phyloP scores from a whole-genome alignment of 2,329 filamentous ascomycete genomes.

The Venturia effusa region DNA sequence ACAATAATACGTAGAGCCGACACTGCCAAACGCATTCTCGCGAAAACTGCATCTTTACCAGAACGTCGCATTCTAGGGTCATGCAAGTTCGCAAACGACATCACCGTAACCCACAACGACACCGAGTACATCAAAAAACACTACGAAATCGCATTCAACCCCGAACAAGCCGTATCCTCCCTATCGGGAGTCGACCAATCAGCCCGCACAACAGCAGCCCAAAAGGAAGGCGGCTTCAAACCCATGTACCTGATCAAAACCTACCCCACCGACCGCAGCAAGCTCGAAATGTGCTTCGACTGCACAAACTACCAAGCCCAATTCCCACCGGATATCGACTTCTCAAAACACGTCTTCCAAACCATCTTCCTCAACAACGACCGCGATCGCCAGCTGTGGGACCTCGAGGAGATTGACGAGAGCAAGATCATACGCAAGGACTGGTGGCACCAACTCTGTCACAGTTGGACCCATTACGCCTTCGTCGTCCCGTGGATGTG shows the following conservation, averaged over 20 bases:
- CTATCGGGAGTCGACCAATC: constrained; percentile 33
- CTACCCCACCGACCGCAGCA: constrained; percentile 41
- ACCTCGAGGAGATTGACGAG: constrained; percentile 46
- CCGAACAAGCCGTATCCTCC: constrained; percentile 32
- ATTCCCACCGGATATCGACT: constrained; percentile 44
- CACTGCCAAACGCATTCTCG: constrained; percentile 48
- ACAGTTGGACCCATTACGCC: constrained; percentile 52
- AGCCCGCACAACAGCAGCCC: constrained; percentile 32
- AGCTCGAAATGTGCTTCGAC: constrained; percentile 57
- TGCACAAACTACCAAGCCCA: constrained; percentile 67
- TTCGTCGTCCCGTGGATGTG: constrained; percentile 61
- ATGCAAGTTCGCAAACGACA: constrained; percentile 58
- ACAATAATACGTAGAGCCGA: constrained; percentile 32
- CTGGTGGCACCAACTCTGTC: constrained; percentile 59
- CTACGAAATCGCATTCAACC: constrained; percentile 52
- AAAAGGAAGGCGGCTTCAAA: constrained; percentile 37
- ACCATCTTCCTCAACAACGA: constrained; percentile 55
- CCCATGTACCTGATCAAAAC: constrained; percentile 58
- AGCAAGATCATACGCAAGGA: constrained; percentile 51
- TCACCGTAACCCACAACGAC: constrained; percentile 60
- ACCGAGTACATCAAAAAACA: constrained; percentile 53
- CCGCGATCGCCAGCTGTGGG: constrained; percentile 45
- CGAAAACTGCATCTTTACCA: constrained; percentile 44
- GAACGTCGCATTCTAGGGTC: constrained; percentile 61
- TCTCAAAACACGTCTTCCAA: constrained; percentile 57